phyloP scores from a whole-genome alignment of 257 asterid genomes.

The Solanum arcanum region DNA sequence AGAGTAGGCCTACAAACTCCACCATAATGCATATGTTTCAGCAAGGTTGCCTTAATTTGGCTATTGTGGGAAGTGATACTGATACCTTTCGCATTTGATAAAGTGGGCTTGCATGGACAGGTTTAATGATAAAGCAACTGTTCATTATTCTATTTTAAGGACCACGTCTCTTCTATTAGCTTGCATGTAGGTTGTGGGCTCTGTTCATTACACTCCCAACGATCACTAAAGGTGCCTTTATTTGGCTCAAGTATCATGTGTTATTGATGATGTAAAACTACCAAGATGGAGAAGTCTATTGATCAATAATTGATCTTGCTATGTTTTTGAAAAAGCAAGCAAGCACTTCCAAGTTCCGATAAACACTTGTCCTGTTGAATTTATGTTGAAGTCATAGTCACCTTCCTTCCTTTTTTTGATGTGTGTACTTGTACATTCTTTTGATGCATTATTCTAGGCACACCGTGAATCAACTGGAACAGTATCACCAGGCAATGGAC shows the following conservation, averaged over 20 bases:
- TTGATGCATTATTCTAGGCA: conserved; percentile 40
- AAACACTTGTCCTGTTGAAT: background rate
- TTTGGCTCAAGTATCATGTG: background rate
- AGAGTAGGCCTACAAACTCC: background rate
- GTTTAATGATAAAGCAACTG: background rate
- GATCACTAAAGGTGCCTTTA: background rate
- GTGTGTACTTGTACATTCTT: background rate
- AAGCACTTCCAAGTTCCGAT: background rate
- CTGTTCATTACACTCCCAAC: background rate
- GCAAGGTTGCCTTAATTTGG: background rate
- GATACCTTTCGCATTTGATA: background rate
- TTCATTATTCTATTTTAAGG: background rate
- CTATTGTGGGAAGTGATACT: background rate
- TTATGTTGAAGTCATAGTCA: background rate
- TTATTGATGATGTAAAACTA: background rate
- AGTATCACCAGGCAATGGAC: conserved; percentile 29
- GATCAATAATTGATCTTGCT: background rate
- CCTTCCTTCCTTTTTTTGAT: background rate
- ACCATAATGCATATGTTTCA: background rate
- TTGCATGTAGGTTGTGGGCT: background rate
- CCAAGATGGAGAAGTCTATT: background rate
- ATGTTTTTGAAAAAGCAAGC: background rate
- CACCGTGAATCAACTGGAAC: conserved; percentile 92
- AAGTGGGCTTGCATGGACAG: background rate
- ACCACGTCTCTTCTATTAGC: background rate